Base-by-base conservation (phyloP, 2,329 filamentous ascomycete genomes). In the Claviceps spartinae region DNA sequence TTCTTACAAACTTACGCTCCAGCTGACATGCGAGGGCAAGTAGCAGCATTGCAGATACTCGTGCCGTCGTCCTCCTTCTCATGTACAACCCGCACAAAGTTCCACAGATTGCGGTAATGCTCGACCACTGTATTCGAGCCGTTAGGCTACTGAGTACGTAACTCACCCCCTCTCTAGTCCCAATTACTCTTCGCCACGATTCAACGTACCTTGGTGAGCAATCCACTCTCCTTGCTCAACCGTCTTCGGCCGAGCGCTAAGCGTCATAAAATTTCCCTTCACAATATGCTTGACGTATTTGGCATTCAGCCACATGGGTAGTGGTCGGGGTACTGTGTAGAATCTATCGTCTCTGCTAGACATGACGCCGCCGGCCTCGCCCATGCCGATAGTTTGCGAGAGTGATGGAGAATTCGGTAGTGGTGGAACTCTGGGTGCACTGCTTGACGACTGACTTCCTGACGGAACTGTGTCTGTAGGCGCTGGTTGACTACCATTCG, bases 141-240 rank as follows among this genome's bases (percentile, higher is more conserved):
- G 52, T 58, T 43, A 57, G 55, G 5, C 20, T 4, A 50, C 5
- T 8, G 2, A 1, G 4, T 26, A 3, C 20, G 20, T 5, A 22
- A 18, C n/a, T 30, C 16, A 13, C 42, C 13, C 14, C 37, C 14
- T n/a, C 7, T 40, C 8, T n/a, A 14, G 37, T 45, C 24, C 11
- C 41, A 14, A 13, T 16, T n/a, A 38, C 8, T 16, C 4, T 7
- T 7, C 56, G 40, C n/a, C 5, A 42, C 20, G 13, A 44, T 34
- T 43, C 37, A 16, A 62, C 71, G 64, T 76, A 95, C 91, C 83
- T 76, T 96, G 91, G 68, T 96, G 88, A 56, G 90, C 90, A 60
- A 96, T 78, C 91, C 91, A 97, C 69, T 97, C 91, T 58, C 88
- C 91, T 65, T 88, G 82, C 63, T 96, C 91, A 46, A 96, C 87